Evolutionary conservation across 306 rosid species (phyloP).

Genomic region (Dicorynia guianensis): DNA sequence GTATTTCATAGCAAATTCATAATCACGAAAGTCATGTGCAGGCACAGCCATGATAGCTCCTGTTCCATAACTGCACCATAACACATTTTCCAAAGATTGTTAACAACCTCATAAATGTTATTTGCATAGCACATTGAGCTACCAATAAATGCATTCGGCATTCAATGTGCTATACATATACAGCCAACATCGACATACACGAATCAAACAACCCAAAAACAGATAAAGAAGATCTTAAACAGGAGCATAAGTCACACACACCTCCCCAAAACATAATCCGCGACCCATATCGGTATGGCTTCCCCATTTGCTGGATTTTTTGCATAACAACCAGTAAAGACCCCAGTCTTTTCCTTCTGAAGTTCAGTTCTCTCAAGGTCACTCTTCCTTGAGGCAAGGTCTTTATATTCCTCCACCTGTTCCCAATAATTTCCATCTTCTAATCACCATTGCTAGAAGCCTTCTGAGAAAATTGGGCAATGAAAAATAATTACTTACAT

Average conservation of each 20-base stretch:
- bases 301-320: slow-evolving; percentile 89
- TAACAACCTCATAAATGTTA: slow-evolving; percentile 28
- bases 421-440: slow-evolving; percentile 50
- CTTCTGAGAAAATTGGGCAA: slow-evolving; percentile 39
- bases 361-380: slow-evolving; percentile 99
- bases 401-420: slow-evolving; percentile 88
- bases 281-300: slow-evolving; percentile 94
- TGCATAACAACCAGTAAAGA: slow-evolving; percentile 89
- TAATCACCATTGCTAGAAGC: slow-evolving; percentile 46
- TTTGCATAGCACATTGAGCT: slow-evolving; percentile 35
- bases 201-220: slow-evolving; percentile 20
- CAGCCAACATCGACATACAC: slow-evolving; percentile 26
- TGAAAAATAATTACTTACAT: slow-evolving; percentile 57
- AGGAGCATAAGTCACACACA: slow-evolving; percentile 46
- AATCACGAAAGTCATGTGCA: slow-evolving; percentile 92
- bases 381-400: slow-evolving; percentile 85
- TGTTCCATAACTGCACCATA: slow-evolving; percentile 86
- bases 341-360: slow-evolving; percentile 95
- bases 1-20: slow-evolving; percentile 83
- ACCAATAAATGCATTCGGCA: slow-evolving; percentile 34
- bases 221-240: slow-evolving; percentile 16
- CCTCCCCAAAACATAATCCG: slow-evolving; percentile 98
- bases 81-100: slow-evolving; percentile 29
- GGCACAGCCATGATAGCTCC: slow-evolving; percentile 99
- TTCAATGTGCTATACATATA: background rate